These are phyloP conservation scores for Bryum argenteum DNA, from an alignment of 225 moss, liverwort and hornwort genomes.

Conservation along the genomic window DNA sequence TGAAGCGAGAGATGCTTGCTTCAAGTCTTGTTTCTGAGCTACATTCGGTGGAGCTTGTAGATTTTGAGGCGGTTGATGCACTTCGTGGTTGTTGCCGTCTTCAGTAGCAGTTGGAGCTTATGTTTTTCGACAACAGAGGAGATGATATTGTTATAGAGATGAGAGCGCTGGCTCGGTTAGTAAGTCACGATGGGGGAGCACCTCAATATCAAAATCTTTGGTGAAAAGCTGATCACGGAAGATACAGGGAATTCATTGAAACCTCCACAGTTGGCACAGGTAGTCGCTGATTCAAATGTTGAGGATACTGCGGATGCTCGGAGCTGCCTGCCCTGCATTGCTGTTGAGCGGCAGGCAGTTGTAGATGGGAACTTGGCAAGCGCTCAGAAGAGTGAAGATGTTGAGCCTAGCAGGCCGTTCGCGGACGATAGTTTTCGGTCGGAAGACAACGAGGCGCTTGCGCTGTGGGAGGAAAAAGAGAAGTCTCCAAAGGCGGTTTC, in stretches of 20 bases:
- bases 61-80: background rate
- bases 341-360: constrained; percentile 15
- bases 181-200: constrained; percentile 24
- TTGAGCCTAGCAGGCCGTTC: background rate
- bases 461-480: constrained; percentile 53
- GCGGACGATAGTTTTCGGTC: constrained; percentile 41
- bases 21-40: background rate
- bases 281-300: background rate
- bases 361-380: constrained; percentile 7
- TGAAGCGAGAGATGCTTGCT: background rate
- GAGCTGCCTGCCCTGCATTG: constrained; percentile 14
- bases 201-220: background rate
- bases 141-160: constrained; percentile 5
- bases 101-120: background rate
- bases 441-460: constrained; percentile 49
- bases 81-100: background rate
- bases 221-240: background rate
- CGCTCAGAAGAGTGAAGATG: constrained; percentile 12
- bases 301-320: constrained; percentile 4
- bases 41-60: background rate
- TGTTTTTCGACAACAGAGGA: background rate
- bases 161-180: background rate
- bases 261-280: background rate
- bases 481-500: constrained; percentile 24
- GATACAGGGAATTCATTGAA: background rate